These are phyloP conservation scores for Wickerhamiella azyma DNA, from an alignment of 805 yeast species.

Conservation along the genomic window DNA sequence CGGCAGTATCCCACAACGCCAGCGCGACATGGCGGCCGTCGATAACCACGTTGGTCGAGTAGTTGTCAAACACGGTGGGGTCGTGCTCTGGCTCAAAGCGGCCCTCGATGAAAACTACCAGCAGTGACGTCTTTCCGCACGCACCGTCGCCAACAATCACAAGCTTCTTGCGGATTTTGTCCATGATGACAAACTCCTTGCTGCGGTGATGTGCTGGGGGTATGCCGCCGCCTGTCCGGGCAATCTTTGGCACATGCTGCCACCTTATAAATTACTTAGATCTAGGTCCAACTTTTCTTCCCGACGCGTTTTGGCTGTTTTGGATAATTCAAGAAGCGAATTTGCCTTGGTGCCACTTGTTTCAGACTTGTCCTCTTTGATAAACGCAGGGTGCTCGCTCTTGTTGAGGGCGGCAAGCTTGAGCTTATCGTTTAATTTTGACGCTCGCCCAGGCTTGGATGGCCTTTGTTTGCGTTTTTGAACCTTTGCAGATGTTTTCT, in stretches of 20 bases:
- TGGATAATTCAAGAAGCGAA: not conserved
- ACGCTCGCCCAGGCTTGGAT: not conserved
- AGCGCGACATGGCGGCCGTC: conserved; percentile 85
- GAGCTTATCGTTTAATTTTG: not conserved
- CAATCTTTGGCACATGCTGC: not conserved
- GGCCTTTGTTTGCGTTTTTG: not conserved
- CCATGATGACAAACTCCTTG: conserved; percentile 6
- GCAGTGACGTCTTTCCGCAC: conserved; percentile 80
- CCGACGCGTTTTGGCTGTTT: not conserved
- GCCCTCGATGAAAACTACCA: conserved; percentile 86
- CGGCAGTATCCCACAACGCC: conserved; percentile 94
- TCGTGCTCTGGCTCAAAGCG: conserved; percentile 78
- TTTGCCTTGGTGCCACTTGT: not conserved
- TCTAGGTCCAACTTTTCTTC: not conserved
- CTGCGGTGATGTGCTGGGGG: not conserved
- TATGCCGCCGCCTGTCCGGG: not conserved
- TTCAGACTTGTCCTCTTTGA: not conserved
- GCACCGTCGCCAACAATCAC: conserved; percentile 95
- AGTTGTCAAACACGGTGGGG: conserved; percentile 90
- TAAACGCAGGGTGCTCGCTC: conserved; percentile 2
- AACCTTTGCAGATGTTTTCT: not conserved
- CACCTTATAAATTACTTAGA: not conserved
- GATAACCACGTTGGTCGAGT: conserved; percentile 88
- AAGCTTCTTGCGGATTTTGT: conserved; percentile 32
- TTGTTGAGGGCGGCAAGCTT: not conserved